A percentile compares a stretch with the other conserved stretches of the same genome.
Evolutionary conservation across 2,329 filamentous ascomycete species (phyloP).

Genomic region (Pyrenochaeta sp.): DNA sequence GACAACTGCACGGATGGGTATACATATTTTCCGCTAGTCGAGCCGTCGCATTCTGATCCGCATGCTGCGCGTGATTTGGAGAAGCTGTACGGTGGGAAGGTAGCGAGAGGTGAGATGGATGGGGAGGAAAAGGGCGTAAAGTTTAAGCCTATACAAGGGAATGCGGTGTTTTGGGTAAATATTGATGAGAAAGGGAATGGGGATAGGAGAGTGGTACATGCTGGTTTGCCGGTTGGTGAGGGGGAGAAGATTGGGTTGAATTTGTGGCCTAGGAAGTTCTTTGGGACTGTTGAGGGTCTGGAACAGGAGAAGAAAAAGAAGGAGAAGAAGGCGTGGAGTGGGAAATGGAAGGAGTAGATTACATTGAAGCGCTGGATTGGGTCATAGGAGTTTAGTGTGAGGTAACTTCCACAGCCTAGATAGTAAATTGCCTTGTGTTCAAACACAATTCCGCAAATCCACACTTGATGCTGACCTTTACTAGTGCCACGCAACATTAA

Average conservation of each 20-base stretch:
- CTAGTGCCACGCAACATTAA: too few relatives aligned
- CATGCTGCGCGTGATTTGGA: slow-evolving; percentile 8
- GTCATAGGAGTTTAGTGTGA: too few relatives aligned
- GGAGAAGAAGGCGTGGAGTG: slow-evolving; percentile 12
- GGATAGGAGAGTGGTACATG: slow-evolving; percentile 59
- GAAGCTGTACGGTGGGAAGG: slow-evolving; percentile 19
- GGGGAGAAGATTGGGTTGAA: slow-evolving; percentile 68
- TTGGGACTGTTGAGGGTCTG: slow-evolving; percentile 10
- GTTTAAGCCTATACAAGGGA: slow-evolving; percentile 63
- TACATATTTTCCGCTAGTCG: slow-evolving; percentile 33
- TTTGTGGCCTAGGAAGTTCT: slow-evolving; percentile 59
- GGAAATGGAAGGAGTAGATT: slow-evolving; percentile 18
- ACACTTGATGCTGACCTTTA: too few relatives aligned
- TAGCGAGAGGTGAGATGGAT: slow-evolving; percentile 25
- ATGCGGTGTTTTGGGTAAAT: slow-evolving; percentile 69
- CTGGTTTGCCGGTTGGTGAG: slow-evolving; percentile 62
- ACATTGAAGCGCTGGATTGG: background rate
- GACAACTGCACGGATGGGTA: slow-evolving; percentile 34
- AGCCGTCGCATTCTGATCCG: slow-evolving; percentile 13
- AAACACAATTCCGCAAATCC: too few relatives aligned
- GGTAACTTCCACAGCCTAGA: too few relatives aligned
- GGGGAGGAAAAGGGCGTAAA: slow-evolving; percentile 55
- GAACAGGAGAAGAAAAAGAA: background rate
- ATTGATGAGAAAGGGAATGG: slow-evolving; percentile 55
- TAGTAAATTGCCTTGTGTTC: too few relatives aligned